Percentiles rank a stretch among this genome's conserved stretches.
Evolutionary conservation across 148 eudicot genomes (phyloP).

Genomic region (Diospyros kaki): DNA sequence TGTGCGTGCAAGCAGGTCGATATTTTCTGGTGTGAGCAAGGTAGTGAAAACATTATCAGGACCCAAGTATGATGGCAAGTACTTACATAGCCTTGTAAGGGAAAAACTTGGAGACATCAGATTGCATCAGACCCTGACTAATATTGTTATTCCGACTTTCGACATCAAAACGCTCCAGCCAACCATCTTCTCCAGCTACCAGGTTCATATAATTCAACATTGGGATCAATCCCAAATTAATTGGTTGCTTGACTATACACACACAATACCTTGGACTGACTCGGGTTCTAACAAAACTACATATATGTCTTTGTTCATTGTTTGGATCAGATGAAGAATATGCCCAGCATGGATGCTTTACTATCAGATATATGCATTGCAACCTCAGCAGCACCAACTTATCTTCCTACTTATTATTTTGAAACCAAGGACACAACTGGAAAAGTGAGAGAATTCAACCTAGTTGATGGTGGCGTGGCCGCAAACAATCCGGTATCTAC

Average conservation of each 20-base stretch:
- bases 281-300: neutral
- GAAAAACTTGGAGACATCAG: slow-evolving; percentile 9
- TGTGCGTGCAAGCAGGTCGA: neutral
- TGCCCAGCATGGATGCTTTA: slow-evolving; percentile 1
- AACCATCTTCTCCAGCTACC: slow-evolving; percentile 22
- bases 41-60: slow-evolving; percentile 5
- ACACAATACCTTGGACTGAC: neutral
- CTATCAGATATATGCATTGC: slow-evolving; percentile 25
- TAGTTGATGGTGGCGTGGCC: slow-evolving; percentile 30
- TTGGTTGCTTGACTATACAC: neutral
- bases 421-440: slow-evolving; percentile 1
- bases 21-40: neutral
- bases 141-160: slow-evolving; percentile 29
- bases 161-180: slow-evolving; percentile 26
- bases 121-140: slow-evolving; percentile 19
- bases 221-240: no score
- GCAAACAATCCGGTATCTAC: slow-evolving; percentile 31
- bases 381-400: slow-evolving; percentile 35
- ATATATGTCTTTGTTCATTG: no score
- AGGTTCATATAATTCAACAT: slow-evolving; percentile 10
- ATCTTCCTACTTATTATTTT: slow-evolving; percentile 23
- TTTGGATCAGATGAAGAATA: neutral
- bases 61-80: slow-evolving; percentile 28
- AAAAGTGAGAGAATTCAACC: slow-evolving; percentile 11
- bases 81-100: slow-evolving; percentile 11